A percentile compares a stretch with the other conserved stretches of the same genome.
These are phyloP conservation scores for Saccharomyces eubayanus DNA, from an alignment of 805 yeast genomes.

Conservation along the genomic window DNA sequence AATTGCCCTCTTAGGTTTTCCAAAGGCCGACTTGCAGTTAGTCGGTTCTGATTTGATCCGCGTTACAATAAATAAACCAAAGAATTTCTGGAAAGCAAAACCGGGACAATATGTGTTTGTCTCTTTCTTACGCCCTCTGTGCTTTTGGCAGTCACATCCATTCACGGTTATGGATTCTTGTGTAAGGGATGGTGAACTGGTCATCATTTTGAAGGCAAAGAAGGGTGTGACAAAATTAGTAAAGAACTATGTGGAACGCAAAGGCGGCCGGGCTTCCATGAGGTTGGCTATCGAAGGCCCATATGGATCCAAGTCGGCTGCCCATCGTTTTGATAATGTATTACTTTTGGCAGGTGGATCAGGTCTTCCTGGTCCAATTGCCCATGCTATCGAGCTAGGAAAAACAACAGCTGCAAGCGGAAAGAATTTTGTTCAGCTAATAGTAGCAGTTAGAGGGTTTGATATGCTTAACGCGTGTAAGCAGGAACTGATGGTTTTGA, in stretches of 20 bases:
- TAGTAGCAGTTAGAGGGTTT: slow-evolving; percentile 11
- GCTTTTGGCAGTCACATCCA: slow-evolving; percentile 53
- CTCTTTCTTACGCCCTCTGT: slow-evolving; percentile 37
- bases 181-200: slow-evolving; percentile 28
- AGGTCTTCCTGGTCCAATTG: slow-evolving; percentile 57
- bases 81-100: slow-evolving; percentile 29
- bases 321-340: slow-evolving; percentile 43
- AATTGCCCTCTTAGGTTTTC: slow-evolving; percentile 20
- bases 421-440: slow-evolving; percentile 9
- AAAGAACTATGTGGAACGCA: slow-evolving; percentile 24
- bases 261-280: slow-evolving; percentile 24
- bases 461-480: slow-evolving; percentile 15
- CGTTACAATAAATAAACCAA: slow-evolving; percentile 10
- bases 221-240: slow-evolving; percentile 38
- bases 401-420: background rate
- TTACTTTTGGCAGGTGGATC: slow-evolving; percentile 66
- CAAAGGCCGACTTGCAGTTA: slow-evolving; percentile 12
- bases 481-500: slow-evolving; percentile 11
- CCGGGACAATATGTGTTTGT: slow-evolving; percentile 42
- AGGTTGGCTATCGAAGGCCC: slow-evolving; percentile 56
- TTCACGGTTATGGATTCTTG: slow-evolving; percentile 40
- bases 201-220: slow-evolving; percentile 39
- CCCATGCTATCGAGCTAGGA: slow-evolving; percentile 36
- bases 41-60: slow-evolving; percentile 15
- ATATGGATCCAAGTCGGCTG: slow-evolving; percentile 48